Percentiles rank a stretch among this genome's conserved stretches.
These are phyloP conservation scores for Trametes polyzona DNA, from an alignment of 1,284 basidiomycete species.

Conservation along the genomic window DNA sequence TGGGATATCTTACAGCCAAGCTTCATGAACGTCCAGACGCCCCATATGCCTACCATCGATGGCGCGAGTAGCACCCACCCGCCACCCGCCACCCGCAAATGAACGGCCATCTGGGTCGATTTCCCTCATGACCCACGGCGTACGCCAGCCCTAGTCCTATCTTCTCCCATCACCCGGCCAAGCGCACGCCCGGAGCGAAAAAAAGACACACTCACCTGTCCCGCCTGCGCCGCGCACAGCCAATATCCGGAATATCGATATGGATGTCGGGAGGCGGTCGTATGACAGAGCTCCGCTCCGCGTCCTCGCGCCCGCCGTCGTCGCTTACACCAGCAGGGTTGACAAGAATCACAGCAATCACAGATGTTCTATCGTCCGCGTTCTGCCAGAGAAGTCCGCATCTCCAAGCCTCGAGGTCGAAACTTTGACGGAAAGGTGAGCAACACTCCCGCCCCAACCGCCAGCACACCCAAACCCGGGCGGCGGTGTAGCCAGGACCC, in stretches of 20 bases:
- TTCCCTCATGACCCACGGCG: slow-evolving; percentile 16
- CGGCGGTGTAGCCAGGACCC: background rate
- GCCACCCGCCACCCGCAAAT: slow-evolving; percentile 13
- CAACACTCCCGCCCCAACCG: too few relatives aligned
- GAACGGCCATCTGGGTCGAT: slow-evolving; percentile 14
- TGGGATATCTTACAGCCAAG: slow-evolving; percentile 9
- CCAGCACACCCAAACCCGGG: background rate
- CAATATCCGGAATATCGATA: slow-evolving; percentile 21
- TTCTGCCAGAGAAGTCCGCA: slow-evolving; percentile 3
- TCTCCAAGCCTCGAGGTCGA: slow-evolving; percentile 20
- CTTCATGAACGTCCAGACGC: slow-evolving; percentile 7
- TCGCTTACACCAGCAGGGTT: too few relatives aligned
- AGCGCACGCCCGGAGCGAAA: slow-evolving; percentile 12
- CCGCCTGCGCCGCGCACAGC: slow-evolving; percentile 20
- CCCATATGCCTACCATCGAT: slow-evolving; percentile 10
- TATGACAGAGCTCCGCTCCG: slow-evolving; percentile 13
- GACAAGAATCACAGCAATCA: slow-evolving; percentile 6
- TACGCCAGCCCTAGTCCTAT: slow-evolving; percentile 8
- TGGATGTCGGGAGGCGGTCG: slow-evolving; percentile 7
- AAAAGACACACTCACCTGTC: slow-evolving; percentile 21
- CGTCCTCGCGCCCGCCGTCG: slow-evolving; percentile 3
- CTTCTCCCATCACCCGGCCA: slow-evolving; percentile 20
- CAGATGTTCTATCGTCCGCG: background rate
- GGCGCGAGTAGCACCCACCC: too few relatives aligned
- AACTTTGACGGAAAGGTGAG: background rate